A percentile compares a stretch with the other conserved stretches of the same genome.
Conservation (phyloP, 331 rosid species). For the Quercus lobata region DNA sequence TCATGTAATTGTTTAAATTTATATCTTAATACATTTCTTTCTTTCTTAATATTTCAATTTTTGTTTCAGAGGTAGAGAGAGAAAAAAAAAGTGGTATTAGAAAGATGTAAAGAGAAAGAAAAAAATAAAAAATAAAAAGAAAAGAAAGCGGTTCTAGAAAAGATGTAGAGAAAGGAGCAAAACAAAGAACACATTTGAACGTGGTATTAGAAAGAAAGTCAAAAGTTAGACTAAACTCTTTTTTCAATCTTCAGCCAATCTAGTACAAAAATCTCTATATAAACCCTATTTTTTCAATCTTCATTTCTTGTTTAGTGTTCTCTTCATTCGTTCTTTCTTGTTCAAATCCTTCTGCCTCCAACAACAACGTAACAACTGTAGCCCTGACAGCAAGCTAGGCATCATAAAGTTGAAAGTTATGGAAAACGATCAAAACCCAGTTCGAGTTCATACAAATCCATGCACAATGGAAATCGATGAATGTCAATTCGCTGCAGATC, state of each 20-base stretch:
- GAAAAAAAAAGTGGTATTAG: no score
- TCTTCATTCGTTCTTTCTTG: background rate
- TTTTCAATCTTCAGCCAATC: background rate
- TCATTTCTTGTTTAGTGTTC: no score
- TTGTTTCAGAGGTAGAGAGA: no score
- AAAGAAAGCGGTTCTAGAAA: no score
- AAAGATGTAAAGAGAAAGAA: no score
- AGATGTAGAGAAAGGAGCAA: background rate
- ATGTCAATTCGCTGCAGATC: slow-evolving; percentile 35
- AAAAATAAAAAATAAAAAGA: no score
- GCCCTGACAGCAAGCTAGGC: background rate
- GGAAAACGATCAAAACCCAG: slow-evolving; percentile 23
- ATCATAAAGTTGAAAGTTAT: slow-evolving; percentile 14
- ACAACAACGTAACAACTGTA: no score
- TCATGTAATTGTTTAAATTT: no score
- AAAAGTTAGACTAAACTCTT: background rate
- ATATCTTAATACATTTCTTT: no score
- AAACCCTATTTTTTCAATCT: background rate
- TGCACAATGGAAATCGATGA: slow-evolving; percentile 14
- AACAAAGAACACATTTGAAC: no score
- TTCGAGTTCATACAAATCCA: slow-evolving; percentile 18
- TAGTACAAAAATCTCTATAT: background rate
- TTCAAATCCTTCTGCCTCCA: background rate
- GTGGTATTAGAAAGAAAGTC: background rate
- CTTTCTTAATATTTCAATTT: no score